Evolutionary conservation across 1,284 basidiomycete genomes (phyloP).

Genomic region (Ustilago hordei): DNA sequence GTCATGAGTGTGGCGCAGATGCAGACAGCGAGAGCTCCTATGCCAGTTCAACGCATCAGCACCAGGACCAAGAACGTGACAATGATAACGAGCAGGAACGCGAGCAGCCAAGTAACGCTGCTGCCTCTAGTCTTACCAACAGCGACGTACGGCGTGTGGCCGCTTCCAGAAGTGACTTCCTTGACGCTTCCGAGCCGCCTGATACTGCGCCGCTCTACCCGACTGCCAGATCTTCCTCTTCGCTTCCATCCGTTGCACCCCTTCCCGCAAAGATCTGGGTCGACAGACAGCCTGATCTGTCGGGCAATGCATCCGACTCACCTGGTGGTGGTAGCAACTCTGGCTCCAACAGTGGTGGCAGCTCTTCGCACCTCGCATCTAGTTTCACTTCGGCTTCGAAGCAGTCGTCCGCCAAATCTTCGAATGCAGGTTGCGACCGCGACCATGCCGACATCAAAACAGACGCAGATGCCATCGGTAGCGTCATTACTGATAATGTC

Average conservation of each 20-base stretch:
- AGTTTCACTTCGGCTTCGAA: conserved; percentile 43
- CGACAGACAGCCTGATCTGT: conserved; percentile 39
- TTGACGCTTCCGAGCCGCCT: conserved; percentile 43
- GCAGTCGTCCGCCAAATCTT: conserved; percentile 43
- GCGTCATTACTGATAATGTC: conserved; percentile 26
- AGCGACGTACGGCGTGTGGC: conserved; percentile 23
- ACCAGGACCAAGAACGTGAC: conserved; percentile 15
- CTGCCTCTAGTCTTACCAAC: not conserved
- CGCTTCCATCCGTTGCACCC: conserved; percentile 5
- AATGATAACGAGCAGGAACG: not conserved
- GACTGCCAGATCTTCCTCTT: conserved; percentile 1
- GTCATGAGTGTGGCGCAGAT: conserved; percentile 47
- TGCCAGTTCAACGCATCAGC: conserved; percentile 25
- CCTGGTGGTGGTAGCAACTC: conserved; percentile 44
- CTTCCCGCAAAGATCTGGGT: conserved; percentile 36
- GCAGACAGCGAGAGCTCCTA: conserved; percentile 50
- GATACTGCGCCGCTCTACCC: conserved; percentile 27
- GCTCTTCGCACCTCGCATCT: conserved; percentile 38
- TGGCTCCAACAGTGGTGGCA: conserved; percentile 31
- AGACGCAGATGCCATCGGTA: conserved; percentile 19
- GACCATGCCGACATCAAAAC: conserved; percentile 29
- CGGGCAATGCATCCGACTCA: conserved; percentile 41
- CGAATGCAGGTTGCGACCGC: conserved; percentile 24
- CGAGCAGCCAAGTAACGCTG: not conserved
- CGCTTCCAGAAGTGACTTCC: conserved; percentile 38